A percentile compares a stretch with the other conserved stretches of the same genome.
These are phyloP conservation scores for Geranomyces variabilis DNA, from an alignment of 192 early-diverging fungal genomes.

Conservation along the genomic window DNA sequence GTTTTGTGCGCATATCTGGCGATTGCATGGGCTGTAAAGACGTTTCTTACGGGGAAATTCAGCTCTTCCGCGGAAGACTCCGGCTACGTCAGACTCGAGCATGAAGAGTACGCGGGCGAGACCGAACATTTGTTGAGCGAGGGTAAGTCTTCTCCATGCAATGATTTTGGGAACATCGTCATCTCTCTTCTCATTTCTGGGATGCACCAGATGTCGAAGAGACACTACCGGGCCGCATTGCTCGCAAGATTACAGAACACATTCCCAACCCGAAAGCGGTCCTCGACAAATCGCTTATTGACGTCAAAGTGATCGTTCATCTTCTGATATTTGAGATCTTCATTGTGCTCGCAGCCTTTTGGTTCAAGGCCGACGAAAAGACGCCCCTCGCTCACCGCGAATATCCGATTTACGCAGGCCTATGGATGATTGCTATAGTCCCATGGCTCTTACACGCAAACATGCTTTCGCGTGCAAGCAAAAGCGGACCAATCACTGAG, in stretches of 20 bases:
- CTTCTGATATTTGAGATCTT: neutral
- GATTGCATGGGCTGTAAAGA: neutral
- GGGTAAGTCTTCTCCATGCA: neutral
- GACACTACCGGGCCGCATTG: neutral
- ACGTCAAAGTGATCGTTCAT: conserved; percentile 1
- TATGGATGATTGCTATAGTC: neutral
- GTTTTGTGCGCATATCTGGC: neutral
- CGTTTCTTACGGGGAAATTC: neutral
- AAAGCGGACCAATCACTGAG: neutral
- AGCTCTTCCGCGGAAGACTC: neutral
- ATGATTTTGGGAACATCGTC: too few relatives aligned
- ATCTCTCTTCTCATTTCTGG: too few relatives aligned
- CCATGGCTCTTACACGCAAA: conserved; percentile 1
- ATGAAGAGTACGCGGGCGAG: conserved; percentile 10
- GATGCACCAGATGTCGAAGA: neutral
- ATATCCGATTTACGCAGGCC: neutral
- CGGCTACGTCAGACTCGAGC: neutral
- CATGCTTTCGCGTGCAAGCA: neutral
- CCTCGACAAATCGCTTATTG: neutral
- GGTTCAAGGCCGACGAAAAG: conserved; percentile 2
- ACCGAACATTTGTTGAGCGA: conserved; percentile 3
- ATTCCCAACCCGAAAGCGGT: neutral
- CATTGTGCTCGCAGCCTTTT: neutral
- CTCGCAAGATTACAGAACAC: neutral
- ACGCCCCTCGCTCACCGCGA: neutral